Evolutionary conservation across 441 rosid species (phyloP).

Genomic region (Breynia disticha): DNA sequence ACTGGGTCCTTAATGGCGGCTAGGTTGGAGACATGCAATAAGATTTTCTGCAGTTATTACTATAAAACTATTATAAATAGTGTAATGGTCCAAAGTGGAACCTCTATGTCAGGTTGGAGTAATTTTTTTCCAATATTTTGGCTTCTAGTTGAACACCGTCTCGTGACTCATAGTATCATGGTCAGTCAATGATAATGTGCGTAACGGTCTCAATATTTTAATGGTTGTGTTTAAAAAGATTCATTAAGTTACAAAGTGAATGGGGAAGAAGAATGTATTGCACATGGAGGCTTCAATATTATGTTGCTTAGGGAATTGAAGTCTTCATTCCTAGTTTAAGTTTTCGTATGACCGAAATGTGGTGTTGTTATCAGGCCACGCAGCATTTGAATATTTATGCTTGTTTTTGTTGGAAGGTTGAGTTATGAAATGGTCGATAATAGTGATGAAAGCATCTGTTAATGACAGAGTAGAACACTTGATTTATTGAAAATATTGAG

Average conservation of each 20-base stretch:
- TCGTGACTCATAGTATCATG: conserved; percentile 20
- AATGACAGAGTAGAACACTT: too few species aligned
- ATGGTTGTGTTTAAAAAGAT: background rate
- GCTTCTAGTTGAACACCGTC: background rate
- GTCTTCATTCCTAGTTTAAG: too few species aligned
- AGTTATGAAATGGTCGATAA: too few species aligned
- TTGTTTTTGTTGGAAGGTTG: too few species aligned
- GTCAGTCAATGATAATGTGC: background rate
- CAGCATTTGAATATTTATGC: too few species aligned
- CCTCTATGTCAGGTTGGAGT: conserved; percentile 8
- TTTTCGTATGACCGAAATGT: too few species aligned
- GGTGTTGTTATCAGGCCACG: too few species aligned
- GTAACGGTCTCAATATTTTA: background rate
- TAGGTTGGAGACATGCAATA: background rate
- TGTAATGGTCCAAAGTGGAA: conserved; percentile 3
- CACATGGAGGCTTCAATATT: background rate
- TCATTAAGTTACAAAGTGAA: background rate
- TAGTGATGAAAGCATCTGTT: too few species aligned
- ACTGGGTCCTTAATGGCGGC: background rate
- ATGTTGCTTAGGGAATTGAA: background rate
- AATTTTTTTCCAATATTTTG: background rate
- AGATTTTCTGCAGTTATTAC: background rate
- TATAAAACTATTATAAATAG: background rate
- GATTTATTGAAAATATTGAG: too few species aligned
- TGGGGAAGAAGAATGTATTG: background rate